Conservation (phyloP, 495 filamentous ascomycete genomes). For the Copromyces sp. region DNA sequence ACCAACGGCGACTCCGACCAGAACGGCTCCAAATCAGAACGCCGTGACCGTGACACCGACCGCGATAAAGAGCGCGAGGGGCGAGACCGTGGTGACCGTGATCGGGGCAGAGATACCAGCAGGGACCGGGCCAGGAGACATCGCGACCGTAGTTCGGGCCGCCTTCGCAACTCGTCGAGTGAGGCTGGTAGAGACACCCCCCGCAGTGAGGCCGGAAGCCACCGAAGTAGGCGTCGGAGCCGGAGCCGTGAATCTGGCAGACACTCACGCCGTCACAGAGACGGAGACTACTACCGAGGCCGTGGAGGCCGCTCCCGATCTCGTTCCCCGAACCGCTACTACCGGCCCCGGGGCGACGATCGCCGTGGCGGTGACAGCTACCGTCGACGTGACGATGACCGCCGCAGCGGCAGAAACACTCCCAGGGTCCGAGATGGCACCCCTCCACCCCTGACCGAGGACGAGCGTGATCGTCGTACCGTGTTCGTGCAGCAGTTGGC, state of each 20-base stretch:
- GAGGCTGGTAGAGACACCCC: conserved; percentile 47
- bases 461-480: conserved; percentile 92
- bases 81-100: conserved; percentile 29
- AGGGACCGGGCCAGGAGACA: conserved; percentile 55
- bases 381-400: conserved; percentile 45
- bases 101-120: conserved; percentile 44
- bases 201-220: conserved; percentile 72
- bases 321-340: conserved; percentile 68
- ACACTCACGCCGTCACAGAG: conserved; percentile 70
- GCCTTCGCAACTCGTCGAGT: conserved; percentile 25
- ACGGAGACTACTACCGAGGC: conserved; percentile 68
- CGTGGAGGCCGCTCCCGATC: conserved; percentile 56
- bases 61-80: conserved; percentile 25
- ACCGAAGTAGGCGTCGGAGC: conserved; percentile 75
- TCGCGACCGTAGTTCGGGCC: conserved; percentile 56
- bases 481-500: conserved; percentile 98
- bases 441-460: conserved; percentile 68
- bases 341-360: conserved; percentile 55
- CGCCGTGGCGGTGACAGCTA: conserved; percentile 39
- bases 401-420: conserved; percentile 39
- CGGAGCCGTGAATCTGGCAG: conserved; percentile 72
- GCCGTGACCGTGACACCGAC: conserved; percentile 22
- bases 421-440: conserved; percentile 40
- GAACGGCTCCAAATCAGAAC: conserved; percentile 41
- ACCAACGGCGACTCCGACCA: conserved; percentile 35